phyloP scores from a whole-genome alignment of 306 rosid species.

The Astragalus glycyphyllos region DNA sequence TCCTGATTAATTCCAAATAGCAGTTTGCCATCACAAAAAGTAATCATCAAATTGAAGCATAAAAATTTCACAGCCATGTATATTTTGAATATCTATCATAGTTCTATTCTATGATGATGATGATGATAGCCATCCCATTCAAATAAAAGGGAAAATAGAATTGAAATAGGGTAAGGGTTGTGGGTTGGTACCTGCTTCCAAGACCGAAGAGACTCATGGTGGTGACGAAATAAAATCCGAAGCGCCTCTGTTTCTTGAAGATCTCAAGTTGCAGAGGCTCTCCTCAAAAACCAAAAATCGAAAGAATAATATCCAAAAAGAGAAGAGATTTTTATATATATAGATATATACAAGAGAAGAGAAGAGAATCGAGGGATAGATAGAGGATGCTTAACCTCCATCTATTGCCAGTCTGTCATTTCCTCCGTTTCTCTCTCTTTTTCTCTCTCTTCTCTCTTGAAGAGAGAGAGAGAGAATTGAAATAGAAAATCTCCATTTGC shows the following conservation, averaged over 20 bases:
- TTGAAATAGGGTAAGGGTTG: neutral
- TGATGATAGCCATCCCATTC: neutral
- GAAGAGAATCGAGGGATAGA: neutral
- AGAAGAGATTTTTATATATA: constrained; percentile 24
- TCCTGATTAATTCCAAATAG: constrained; percentile 38
- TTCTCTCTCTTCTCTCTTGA: constrained; percentile 39
- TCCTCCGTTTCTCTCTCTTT: constrained; percentile 45
- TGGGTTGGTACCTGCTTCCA: constrained; percentile 71
- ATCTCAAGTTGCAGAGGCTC: constrained; percentile 47
- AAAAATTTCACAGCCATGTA: constrained; percentile 13
- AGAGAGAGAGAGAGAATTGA: constrained; percentile 35
- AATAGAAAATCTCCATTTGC: constrained; percentile 48
- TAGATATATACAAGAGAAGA: constrained; percentile 22
- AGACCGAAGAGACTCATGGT: constrained; percentile 93
- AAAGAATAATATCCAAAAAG: constrained; percentile 12
- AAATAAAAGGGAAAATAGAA: neutral
- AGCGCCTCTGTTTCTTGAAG: constrained; percentile 53
- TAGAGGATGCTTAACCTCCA: constrained; percentile 34
- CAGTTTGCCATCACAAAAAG: constrained; percentile 14
- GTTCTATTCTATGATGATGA: constrained; percentile 9
- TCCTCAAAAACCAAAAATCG: constrained; percentile 38
- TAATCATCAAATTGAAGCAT: constrained; percentile 35
- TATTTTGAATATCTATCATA: neutral
- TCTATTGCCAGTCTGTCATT: constrained; percentile 69
- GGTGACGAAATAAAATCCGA: constrained; percentile 36